Evolutionary conservation across 352 stramenopile genomes (phyloP), one percentile per base, ranked within the genome.

Genomic region (Phytophthora tentaculata): DNA sequence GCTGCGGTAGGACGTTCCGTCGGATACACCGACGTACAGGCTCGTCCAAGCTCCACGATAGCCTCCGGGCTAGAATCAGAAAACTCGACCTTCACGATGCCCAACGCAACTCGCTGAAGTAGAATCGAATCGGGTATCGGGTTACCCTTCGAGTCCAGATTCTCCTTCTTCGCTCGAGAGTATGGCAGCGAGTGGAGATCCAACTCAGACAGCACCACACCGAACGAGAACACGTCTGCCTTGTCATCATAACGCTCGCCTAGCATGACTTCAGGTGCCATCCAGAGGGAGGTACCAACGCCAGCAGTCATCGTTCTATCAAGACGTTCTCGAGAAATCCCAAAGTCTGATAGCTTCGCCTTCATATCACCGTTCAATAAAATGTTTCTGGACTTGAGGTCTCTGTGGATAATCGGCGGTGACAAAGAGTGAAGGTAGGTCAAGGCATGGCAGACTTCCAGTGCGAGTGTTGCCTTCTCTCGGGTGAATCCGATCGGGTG

Each of bases 341-440:
- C 83, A 64, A 89, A 91, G 66, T 91, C 83, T 0, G 77, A 86
- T 22, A 91, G 64, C 51, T 91, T 91, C 8, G 83, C 80, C 19
- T 77, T 73, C 59, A 82, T 45, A 17, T 76, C 60, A 5, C 69
- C 45, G 59, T 86, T 73, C n/a, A 88, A 63, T 50, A 90, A 52
- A 43, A 90, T 76, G 54, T 90, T 90, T 6, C 67, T 48, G 2
- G 69, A 76, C 53, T 77, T 78, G 48, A 81, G 56, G 45, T 81
- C 73, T 49, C 73, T 55, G n/a, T 79, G 72, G 19, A 84, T 73
- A 9, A 74, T 62, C 1, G 58, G 26, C 14, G 60, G 56, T 8
- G 62, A 64, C 19, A 76, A 20, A 10, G 67, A 71, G 55, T 84
- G 77, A 9, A 84, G 44, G 39, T 81, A 84, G 13, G 74, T 68